A percentile compares a stretch with the other conserved stretches of the same genome.
These are phyloP conservation scores for Phytophthora aleatoria DNA, from an alignment of 352 stramenopile species.

Conservation along the genomic window DNA sequence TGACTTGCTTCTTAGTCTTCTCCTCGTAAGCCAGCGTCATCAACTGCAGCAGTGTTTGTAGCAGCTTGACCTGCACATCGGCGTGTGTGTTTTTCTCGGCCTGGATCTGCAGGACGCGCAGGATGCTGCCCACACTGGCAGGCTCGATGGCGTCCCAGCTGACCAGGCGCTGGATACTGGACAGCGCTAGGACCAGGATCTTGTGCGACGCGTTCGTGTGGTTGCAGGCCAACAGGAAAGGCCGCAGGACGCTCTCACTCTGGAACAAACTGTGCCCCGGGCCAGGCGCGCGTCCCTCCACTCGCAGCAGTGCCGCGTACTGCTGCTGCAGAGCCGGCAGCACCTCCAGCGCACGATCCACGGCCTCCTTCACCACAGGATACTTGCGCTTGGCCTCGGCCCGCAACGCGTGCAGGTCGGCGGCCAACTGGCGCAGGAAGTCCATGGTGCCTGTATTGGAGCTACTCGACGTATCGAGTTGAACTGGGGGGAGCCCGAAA, in stretches of 20 bases:
- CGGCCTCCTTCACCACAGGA: conserved; percentile 95
- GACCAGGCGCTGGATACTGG: conserved; percentile 95
- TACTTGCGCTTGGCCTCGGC: conserved; percentile 90
- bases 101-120: conserved; percentile 96
- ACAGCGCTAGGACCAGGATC: conserved; percentile 94
- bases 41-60: conserved; percentile 89
- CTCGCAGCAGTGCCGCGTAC: conserved; percentile 90
- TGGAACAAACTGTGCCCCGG: conserved; percentile 93
- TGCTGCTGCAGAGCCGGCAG: conserved; percentile 94
- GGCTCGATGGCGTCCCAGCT: conserved; percentile 95
- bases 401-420: conserved; percentile 87
- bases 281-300: conserved; percentile 73
- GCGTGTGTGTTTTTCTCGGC: conserved; percentile 85
- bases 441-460: conserved; percentile 64
- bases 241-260: conserved; percentile 94
- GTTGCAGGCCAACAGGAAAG: conserved; percentile 97
- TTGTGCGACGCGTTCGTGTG: conserved; percentile 95
- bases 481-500: conserved; percentile 10
- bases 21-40: conserved; percentile 84
- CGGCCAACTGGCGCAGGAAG: conserved; percentile 90
- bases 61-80: conserved; percentile 88
- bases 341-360: conserved; percentile 94
- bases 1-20: conserved; percentile 28
- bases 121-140: conserved; percentile 94
- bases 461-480: conserved; percentile 5